These are phyloP conservation scores for Brasenia schreberi DNA, from an alignment of 164 flowering plant genomes.

Conservation along the genomic window DNA sequence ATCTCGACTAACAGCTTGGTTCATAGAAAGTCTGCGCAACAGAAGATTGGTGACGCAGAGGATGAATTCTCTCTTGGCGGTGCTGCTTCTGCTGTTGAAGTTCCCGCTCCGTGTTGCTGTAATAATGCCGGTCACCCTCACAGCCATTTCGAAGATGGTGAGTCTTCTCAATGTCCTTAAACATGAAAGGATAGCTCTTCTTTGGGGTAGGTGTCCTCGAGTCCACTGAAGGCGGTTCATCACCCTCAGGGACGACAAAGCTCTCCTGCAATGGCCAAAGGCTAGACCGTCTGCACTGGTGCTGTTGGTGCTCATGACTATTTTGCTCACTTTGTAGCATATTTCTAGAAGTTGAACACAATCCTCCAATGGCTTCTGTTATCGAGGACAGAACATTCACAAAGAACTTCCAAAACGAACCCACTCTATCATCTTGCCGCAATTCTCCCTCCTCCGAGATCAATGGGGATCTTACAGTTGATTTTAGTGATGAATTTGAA, in stretches of 20 bases:
- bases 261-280: conserved; percentile 84
- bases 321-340: conserved; percentile 23
- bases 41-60: conserved; percentile 26
- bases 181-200: conserved; percentile 87
- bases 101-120: conserved; percentile 47
- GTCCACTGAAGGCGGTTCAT: conserved; percentile 79
- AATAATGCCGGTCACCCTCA: conserved; percentile 14
- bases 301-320: conserved; percentile 15
- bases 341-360: conserved; percentile 48
- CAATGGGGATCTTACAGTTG: conserved; percentile 58
- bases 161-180: conserved; percentile 62
- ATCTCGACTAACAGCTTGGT: conserved; percentile 47
- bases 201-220: conserved; percentile 65
- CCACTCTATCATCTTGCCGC: conserved; percentile 48
- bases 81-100: conserved; percentile 29
- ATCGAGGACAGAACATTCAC: conserved; percentile 29
- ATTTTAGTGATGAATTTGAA: conserved; percentile 24
- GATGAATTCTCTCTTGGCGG: conserved; percentile 7
- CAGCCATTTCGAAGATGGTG: conserved; percentile 55
- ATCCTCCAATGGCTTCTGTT: conserved; percentile 45
- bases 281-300: conserved; percentile 18
- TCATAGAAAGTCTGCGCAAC: conserved; percentile 56
- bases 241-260: conserved; percentile 67
- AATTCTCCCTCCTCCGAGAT: conserved; percentile 51
- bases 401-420: conserved; percentile 48